A percentile compares a stretch with the other conserved stretches of the same genome.
Evolutionary conservation across 805 yeast genomes (phyloP).

Genomic region (Metschnikowia santaceciliae): DNA sequence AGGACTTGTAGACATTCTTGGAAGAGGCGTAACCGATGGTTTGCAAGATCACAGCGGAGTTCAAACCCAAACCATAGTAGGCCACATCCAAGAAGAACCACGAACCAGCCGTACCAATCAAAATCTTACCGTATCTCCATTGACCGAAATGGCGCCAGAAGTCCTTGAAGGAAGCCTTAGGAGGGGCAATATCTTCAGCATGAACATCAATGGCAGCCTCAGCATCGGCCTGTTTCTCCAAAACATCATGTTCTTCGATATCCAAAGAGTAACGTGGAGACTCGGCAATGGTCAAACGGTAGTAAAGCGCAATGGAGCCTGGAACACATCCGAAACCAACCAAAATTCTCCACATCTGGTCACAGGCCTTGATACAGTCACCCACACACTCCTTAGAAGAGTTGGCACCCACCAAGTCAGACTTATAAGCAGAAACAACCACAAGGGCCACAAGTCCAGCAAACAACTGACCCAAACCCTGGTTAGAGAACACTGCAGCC

Average conservation of each 20-base stretch:
- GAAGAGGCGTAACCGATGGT: slow-evolving; percentile 82
- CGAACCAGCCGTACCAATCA: slow-evolving; percentile 85
- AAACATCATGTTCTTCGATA: slow-evolving; percentile 56
- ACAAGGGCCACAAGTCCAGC: slow-evolving; percentile 83
- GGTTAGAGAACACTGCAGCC: slow-evolving; percentile 96
- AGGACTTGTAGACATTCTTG: slow-evolving; percentile 60
- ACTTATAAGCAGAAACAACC: slow-evolving; percentile 73
- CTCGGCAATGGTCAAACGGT: slow-evolving; percentile 91
- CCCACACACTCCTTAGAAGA: slow-evolving; percentile 58
- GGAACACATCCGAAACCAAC: slow-evolving; percentile 91
- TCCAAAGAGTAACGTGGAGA: slow-evolving; percentile 89
- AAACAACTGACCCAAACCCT: slow-evolving; percentile 91
- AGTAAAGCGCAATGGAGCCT: slow-evolving; percentile 78
- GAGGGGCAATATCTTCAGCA: slow-evolving; percentile 48
- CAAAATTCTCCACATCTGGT: slow-evolving; percentile 91
- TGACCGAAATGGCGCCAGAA: slow-evolving; percentile 69
- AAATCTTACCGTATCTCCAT: slow-evolving; percentile 83
- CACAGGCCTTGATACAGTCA: slow-evolving; percentile 72
- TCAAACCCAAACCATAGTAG: slow-evolving; percentile 82
- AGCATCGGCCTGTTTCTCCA: slow-evolving; percentile 50
- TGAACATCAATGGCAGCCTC: slow-evolving; percentile 39
- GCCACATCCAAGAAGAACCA: slow-evolving; percentile 93
- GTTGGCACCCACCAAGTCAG: slow-evolving; percentile 49
- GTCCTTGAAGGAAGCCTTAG: slow-evolving; percentile 78
- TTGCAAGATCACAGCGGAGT: slow-evolving; percentile 72